Conservation (phyloP, 139 green algal genomes). For the Chlorella ohadii region DNA sequence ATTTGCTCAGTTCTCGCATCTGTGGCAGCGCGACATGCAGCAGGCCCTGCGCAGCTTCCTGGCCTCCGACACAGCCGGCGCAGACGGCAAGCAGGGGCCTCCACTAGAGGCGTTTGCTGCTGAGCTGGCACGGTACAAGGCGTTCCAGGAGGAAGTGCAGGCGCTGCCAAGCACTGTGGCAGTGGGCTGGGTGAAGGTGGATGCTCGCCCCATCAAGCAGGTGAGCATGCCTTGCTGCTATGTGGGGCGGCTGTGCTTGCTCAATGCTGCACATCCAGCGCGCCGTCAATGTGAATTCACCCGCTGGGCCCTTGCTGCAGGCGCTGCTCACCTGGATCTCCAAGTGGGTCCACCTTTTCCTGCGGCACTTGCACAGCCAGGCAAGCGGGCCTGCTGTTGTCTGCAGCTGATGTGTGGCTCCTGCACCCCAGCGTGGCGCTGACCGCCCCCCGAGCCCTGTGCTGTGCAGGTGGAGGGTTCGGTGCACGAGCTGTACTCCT, state of each 20-base stretch:
- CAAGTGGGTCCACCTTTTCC: conserved; percentile 91
- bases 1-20: conserved; percentile 79
- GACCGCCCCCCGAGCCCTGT: not conserved
- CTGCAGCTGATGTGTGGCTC: too few relatives aligned
- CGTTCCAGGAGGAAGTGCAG: conserved; percentile 20
- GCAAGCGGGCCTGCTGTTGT: not conserved
- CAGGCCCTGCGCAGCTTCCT: conserved; percentile 51
- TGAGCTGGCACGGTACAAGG: conserved; percentile 6
- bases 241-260: too few relatives aligned
- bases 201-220: conserved; percentile 85
- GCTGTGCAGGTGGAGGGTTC: conserved; percentile 53
- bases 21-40: conserved; percentile 85
- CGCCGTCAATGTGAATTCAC: too few relatives aligned
- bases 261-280: too few relatives aligned
- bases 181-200: conserved; percentile 86
- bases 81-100: not conserved
- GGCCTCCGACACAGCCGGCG: not conserved
- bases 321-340: conserved; percentile 65
- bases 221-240: too few relatives aligned
- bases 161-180: not conserved
- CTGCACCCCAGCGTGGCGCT: too few relatives aligned
- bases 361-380: conserved; percentile 79
- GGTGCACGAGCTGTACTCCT: conserved; percentile 83
- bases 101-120: not conserved
- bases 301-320: not conserved